Evolutionary conservation across 495 filamentous ascomycete genomes (phyloP).

Genomic region (Neurospora hispaniola): DNA sequence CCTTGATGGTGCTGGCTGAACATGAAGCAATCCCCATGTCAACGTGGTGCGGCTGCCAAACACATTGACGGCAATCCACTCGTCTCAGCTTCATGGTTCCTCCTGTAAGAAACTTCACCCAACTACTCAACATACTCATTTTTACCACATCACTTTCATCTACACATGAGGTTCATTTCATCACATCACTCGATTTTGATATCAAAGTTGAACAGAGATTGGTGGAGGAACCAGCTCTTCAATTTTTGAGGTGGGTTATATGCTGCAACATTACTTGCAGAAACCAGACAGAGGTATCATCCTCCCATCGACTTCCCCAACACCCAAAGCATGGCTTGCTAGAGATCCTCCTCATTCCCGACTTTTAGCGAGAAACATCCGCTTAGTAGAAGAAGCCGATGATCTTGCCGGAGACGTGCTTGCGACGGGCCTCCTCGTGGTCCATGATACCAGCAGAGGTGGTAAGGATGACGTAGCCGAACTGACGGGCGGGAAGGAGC

Average conservation of each 20-base stretch:
- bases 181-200: too few species aligned
- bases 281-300: constrained; percentile 3
- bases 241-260: not conserved
- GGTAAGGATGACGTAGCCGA: constrained; percentile 97
- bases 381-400: constrained; percentile 92
- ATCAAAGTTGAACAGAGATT: not conserved
- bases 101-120: not conserved
- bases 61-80: not conserved
- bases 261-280: not conserved
- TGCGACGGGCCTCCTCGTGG: constrained; percentile 96
- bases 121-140: not conserved
- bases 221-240: not conserved
- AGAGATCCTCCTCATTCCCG: constrained; percentile 7
- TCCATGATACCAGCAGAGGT: constrained; percentile 99
- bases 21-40: not conserved
- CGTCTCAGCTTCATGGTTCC: not conserved
- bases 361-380: constrained; percentile 1
- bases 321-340: constrained; percentile 10
- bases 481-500: constrained; percentile 97
- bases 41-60: not conserved
- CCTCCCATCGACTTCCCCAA: constrained; percentile 7
- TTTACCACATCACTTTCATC: not conserved
- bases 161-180: too few species aligned
- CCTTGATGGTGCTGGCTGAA: not conserved
- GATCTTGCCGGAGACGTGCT: constrained; percentile 95